These are phyloP conservation scores for Cadophora gregata DNA, from an alignment of 2,329 filamentous ascomycete species.

Conservation along the genomic window DNA sequence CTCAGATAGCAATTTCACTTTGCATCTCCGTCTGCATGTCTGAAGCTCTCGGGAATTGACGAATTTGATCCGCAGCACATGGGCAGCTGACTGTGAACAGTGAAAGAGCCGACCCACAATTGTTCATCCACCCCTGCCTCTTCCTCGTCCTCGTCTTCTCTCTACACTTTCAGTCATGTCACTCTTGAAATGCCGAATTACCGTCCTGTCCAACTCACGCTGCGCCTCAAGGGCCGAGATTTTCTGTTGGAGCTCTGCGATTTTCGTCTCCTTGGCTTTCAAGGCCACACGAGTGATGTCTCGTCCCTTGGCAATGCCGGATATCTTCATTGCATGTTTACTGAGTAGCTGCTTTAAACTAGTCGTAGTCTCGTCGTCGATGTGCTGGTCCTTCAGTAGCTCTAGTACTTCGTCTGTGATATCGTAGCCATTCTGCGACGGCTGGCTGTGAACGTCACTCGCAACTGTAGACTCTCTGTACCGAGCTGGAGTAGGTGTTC, in stretches of 20 bases:
- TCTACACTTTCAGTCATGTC: constrained; percentile 31
- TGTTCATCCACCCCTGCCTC: constrained; percentile 19
- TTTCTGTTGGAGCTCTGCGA: constrained; percentile 69
- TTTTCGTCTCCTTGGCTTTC: constrained; percentile 67
- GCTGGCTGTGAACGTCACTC: constrained; percentile 2
- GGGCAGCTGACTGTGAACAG: constrained; percentile 2
- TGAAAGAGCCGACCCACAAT: not conserved
- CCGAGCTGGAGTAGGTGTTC: constrained; percentile 39
- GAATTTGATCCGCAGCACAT: not conserved
- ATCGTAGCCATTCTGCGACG: constrained; percentile 39
- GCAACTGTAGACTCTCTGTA: constrained; percentile 30
- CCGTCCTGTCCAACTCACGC: constrained; percentile 56
- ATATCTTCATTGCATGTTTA: constrained; percentile 61
- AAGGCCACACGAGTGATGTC: constrained; percentile 69
- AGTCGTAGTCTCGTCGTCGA: constrained; percentile 48
- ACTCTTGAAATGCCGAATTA: constrained; percentile 44
- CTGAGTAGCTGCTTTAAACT: constrained; percentile 55
- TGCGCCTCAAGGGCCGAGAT: constrained; percentile 63
- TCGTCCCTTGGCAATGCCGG: constrained; percentile 67
- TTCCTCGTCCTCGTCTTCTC: constrained; percentile 23
- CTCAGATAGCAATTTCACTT: not conserved
- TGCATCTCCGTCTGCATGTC: not conserved
- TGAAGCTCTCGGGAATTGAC: not conserved
- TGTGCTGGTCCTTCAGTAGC: constrained; percentile 52
- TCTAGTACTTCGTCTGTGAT: constrained; percentile 56